Conservation (phyloP, 164 flowering plant genomes). For the Berberis thunbergii region DNA sequence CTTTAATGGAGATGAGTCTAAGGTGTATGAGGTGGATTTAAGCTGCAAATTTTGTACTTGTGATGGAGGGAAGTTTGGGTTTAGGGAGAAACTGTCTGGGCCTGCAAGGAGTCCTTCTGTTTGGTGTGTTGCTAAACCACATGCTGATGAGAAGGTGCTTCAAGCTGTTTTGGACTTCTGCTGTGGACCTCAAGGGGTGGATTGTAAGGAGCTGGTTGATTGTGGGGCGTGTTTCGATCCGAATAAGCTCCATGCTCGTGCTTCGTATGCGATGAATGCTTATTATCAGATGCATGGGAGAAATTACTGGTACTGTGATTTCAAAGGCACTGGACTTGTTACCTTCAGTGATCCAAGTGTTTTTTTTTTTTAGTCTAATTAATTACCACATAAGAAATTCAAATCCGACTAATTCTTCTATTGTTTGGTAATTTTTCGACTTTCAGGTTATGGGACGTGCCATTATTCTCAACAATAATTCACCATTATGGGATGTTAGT, state of each 20-base stretch:
- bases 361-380: not conserved
- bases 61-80: constrained; percentile 18
- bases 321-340: constrained; percentile 58
- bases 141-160: constrained; percentile 43
- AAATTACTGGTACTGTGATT: constrained; percentile 67
- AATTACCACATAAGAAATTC: not conserved
- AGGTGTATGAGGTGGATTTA: constrained; percentile 45
- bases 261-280: constrained; percentile 64
- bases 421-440: not conserved
- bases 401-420: not conserved
- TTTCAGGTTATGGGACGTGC: constrained; percentile 54
- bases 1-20: constrained; percentile 45
- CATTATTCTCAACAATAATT: constrained; percentile 46
- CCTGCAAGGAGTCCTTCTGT: constrained; percentile 41
- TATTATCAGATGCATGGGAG: constrained; percentile 73
- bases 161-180: constrained; percentile 57
- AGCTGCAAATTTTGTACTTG: constrained; percentile 49
- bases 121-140: constrained; percentile 76
- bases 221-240: constrained; percentile 46
- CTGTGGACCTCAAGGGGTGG: constrained; percentile 63
- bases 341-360: constrained; percentile 66
- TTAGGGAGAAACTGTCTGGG: constrained; percentile 23
- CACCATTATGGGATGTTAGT: not conserved
- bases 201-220: constrained; percentile 41
- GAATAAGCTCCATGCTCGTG: constrained; percentile 51